phyloP scores from a whole-genome alignment of 2,329 filamentous ascomycete genomes.

The Arthrobotrys pseudoclavata region DNA sequence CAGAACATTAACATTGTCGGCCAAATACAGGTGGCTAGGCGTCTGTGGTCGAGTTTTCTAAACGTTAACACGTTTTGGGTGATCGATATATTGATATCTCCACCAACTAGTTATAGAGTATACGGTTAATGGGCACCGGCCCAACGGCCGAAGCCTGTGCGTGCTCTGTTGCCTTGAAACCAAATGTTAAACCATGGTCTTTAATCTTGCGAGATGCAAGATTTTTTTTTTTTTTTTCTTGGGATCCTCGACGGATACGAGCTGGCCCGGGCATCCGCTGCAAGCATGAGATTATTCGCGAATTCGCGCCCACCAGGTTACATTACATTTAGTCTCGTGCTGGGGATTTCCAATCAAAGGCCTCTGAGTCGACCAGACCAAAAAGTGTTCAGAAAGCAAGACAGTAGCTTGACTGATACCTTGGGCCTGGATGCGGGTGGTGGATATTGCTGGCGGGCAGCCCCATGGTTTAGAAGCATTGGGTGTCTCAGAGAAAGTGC shows the following conservation, averaged over 20 bases:
- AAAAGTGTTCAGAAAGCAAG: constrained; percentile 29
- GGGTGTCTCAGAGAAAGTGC: constrained; percentile 34
- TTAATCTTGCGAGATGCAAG: constrained; percentile 45
- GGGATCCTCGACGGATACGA: constrained; percentile 42
- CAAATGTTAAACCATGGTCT: constrained; percentile 30
- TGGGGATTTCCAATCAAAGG: constrained; percentile 39
- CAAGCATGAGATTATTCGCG: constrained; percentile 35
- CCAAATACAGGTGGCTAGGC: constrained; percentile 5
- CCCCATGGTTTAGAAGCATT: constrained; percentile 39
- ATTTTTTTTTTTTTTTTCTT: constrained; percentile 6
- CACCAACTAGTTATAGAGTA: constrained; percentile 9
- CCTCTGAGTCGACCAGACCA: constrained; percentile 2
- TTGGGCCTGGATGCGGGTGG: constrained; percentile 44
- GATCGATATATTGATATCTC: not conserved
- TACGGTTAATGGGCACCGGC: constrained; percentile 4
- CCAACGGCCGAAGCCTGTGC: not conserved
- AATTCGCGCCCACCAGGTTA: constrained; percentile 19
- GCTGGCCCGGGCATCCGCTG: constrained; percentile 45
- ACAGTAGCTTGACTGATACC: constrained; percentile 32
- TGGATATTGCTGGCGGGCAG: constrained; percentile 32
- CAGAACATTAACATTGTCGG: not conserved
- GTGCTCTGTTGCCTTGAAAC: constrained; percentile 44
- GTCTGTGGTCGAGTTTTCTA: constrained; percentile 22
- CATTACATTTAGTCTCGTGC: constrained; percentile 10
- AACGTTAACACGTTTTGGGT: not conserved